These are phyloP conservation scores for Echium plantagineum DNA, from an alignment of 257 asterid genomes.

Conservation along the genomic window DNA sequence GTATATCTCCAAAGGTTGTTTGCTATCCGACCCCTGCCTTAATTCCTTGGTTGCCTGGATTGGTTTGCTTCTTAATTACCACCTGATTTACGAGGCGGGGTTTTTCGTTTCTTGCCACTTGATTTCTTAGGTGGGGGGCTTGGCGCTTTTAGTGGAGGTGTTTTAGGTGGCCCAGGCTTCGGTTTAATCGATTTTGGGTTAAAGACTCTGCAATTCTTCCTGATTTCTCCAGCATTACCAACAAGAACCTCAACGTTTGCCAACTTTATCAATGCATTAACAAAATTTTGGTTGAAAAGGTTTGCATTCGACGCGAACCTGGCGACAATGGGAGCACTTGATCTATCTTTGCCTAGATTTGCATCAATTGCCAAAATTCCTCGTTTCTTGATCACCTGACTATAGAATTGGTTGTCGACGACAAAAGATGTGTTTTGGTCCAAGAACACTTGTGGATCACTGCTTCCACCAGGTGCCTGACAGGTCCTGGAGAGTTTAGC, in stretches of 20 bases:
- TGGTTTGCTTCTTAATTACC: too few species aligned
- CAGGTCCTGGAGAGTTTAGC: slow-evolving; percentile 32
- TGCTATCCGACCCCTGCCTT: too few species aligned
- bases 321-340: slow-evolving; percentile 16
- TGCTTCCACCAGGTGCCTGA: slow-evolving; percentile 16
- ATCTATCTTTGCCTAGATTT: slow-evolving; percentile 32
- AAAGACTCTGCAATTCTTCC: slow-evolving; percentile 21
- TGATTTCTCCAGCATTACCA: slow-evolving; percentile 22
- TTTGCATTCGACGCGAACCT: slow-evolving; percentile 14
- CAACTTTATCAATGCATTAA: slow-evolving; percentile 20
- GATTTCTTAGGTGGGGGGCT: not conserved
- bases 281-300: slow-evolving; percentile 12
- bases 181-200: not conserved
- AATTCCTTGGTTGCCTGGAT: too few species aligned
- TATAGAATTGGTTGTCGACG: slow-evolving; percentile 49
- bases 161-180: not conserved
- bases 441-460: slow-evolving; percentile 40
- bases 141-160: not conserved
- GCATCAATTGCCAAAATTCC: slow-evolving; percentile 67
- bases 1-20: too few species aligned
- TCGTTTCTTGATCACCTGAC: slow-evolving; percentile 32
- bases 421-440: slow-evolving; percentile 54
- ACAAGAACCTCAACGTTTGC: slow-evolving; percentile 21
- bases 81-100: not conserved
- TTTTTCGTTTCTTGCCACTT: not conserved